Conservation (phyloP, 2,329 filamentous ascomycete species). For the Fusarium graminum region DNA sequence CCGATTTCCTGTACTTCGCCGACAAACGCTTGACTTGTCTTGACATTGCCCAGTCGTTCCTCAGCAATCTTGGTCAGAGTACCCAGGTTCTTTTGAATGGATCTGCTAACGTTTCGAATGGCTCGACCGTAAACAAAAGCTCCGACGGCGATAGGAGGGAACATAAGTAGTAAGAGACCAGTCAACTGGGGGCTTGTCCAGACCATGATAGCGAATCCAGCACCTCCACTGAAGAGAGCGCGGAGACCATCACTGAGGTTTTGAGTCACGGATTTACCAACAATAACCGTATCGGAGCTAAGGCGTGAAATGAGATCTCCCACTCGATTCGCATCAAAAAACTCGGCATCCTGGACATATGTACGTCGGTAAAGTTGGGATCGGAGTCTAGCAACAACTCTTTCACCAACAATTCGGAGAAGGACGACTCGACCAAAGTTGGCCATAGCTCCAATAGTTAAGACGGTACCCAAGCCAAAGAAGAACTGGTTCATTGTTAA, state of each 20-base stretch:
- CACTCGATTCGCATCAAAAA: constrained; percentile 97
- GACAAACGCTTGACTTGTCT: constrained; percentile 95
- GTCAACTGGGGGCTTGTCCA: constrained; percentile 94
- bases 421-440: constrained; percentile 97
- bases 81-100: constrained; percentile 94
- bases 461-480: constrained; percentile 77
- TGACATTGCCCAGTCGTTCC: constrained; percentile 95
- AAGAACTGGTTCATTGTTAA: constrained; percentile 91
- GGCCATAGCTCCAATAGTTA: constrained; percentile 86
- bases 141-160: constrained; percentile 89
- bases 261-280: constrained; percentile 98
- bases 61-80: constrained; percentile 97
- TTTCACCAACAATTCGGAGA: constrained; percentile 91
- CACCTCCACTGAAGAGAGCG: constrained; percentile 87
- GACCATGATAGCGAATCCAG: constrained; percentile 94
- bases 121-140: constrained; percentile 92
- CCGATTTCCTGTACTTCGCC: constrained; percentile 91
- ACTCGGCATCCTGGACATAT: constrained; percentile 97
- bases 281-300: constrained; percentile 96
- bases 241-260: constrained; percentile 97
- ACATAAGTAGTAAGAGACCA: constrained; percentile 85
- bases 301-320: constrained; percentile 96
- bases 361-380: constrained; percentile 92
- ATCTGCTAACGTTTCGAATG: constrained; percentile 88
- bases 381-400: constrained; percentile 89